Evolutionary conservation across 2,329 filamentous ascomycete genomes (phyloP), one percentile per base, ranked within the genome.

Genomic region (Cercospora sp.): DNA sequence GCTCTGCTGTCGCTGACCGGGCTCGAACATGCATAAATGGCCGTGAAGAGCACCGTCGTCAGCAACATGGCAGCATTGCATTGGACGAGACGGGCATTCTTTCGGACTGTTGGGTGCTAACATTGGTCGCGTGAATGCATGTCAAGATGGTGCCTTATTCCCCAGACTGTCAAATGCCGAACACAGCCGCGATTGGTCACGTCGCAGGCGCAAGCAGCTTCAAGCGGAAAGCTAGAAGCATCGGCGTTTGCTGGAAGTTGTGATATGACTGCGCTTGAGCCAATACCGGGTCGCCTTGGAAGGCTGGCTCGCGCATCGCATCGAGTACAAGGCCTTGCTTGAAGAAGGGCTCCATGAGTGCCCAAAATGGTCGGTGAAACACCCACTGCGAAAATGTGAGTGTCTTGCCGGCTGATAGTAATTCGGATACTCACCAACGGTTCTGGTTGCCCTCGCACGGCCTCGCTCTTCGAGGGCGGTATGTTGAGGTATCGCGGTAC

Each of bases 291-390:
- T 81, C 78, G 7, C 79, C 79, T 18, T 80, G 74, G 64, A 85
- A 85, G 2, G 81, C 80, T 0, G 81, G 81, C 74, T 85, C 84
- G 63, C 85, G 82, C 58, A 85, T 74, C 3, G 77, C 80, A 69
- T 85, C 83, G 71, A 85, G 75, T 5, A 82, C 79, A 28, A 85
- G 71, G 0, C 80, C 80, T 1, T 72, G 75, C 28, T 74, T 74
- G 72, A 84, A 83, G 69, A 85, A 85, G 4, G 76, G 76, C 1
- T 77, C 74, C 37, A 85, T 78, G 0, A 85, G 76, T 67, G 83
- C 80, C 62, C 82, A 79, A 28, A 85, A 75, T 0, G 84, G 81
- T 0, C 83, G 79, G 66, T 85, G 82, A 70, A 83, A 85, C 65
- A 80, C 80, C 10, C 71, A 73, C 66, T 65, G 24, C 34, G 16